Evolutionary conservation across 768 basidiomycete genomes (phyloP).

Genomic region (Gelatoporia subvermispora): DNA sequence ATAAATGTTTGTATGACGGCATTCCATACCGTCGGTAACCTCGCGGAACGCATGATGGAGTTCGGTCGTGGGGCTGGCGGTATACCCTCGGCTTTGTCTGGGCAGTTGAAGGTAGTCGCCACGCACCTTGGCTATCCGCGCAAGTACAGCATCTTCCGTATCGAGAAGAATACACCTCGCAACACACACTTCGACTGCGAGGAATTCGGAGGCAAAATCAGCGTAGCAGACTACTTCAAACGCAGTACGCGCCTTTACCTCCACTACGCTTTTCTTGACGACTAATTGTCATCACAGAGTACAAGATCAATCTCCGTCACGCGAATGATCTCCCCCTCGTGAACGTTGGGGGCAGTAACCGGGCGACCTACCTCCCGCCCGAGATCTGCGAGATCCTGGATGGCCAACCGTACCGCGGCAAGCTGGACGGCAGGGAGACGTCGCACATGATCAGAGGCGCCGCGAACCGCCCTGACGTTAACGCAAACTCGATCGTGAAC

Average conservation of each 20-base stretch:
- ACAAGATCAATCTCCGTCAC: constrained; percentile 45
- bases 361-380: constrained; percentile 48
- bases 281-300: constrained; percentile 38
- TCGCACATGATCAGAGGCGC: constrained; percentile 67
- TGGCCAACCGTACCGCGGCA: constrained; percentile 56
- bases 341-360: constrained; percentile 26
- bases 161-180: constrained; percentile 18
- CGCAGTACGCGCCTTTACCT: constrained; percentile 40
- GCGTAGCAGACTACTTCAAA: constrained; percentile 61
- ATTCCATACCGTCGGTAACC: constrained; percentile 55
- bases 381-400: constrained; percentile 65
- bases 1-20: constrained; percentile 51
- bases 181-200: constrained; percentile 46
- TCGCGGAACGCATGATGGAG: constrained; percentile 51
- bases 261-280: neutral
- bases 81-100: constrained; percentile 43
- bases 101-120: constrained; percentile 54
- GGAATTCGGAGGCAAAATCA: constrained; percentile 51
- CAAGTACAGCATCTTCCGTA: constrained; percentile 37
- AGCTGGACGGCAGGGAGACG: constrained; percentile 57
- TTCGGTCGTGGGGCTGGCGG: constrained; percentile 43
- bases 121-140: constrained; percentile 48
- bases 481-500: constrained; percentile 52
- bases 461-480: constrained; percentile 55
- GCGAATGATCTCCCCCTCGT: constrained; percentile 33